Conservation (phyloP, 2,329 filamentous ascomycete species). For the Fusarium goolgardi region DNA sequence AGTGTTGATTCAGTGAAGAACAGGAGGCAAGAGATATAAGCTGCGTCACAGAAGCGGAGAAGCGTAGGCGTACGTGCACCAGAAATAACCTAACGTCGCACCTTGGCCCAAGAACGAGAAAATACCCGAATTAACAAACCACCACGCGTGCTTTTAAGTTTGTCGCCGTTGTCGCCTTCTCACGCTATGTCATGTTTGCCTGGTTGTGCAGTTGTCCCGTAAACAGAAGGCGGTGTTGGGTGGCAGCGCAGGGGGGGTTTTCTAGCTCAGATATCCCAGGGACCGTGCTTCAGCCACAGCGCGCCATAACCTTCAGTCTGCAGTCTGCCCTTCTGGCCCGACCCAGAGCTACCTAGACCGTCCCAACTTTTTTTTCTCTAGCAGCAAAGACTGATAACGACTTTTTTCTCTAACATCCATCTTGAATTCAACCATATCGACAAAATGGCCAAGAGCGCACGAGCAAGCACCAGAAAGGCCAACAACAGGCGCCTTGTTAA, state of each 20-base stretch:
- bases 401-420: constrained; percentile 23
- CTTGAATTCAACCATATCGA: constrained; percentile 19
- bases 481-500: constrained; percentile 86
- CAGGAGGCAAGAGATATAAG: constrained; percentile 6
- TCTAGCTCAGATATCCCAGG: background rate
- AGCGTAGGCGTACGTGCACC: background rate
- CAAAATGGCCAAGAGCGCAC: constrained; percentile 87
- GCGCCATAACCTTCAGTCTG: constrained; percentile 26
- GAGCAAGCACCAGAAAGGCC: constrained; percentile 81
- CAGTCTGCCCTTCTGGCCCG: constrained; percentile 11
- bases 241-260: constrained; percentile 35
- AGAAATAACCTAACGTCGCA: background rate
- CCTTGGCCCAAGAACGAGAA: background rate
- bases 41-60: constrained; percentile 13
- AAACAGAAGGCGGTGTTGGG: constrained; percentile 41
- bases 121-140: constrained; percentile 26
- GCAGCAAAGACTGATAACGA: constrained; percentile 32
- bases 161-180: constrained; percentile 24
- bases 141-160: constrained; percentile 29
- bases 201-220: constrained; percentile 17
- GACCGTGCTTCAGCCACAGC: constrained; percentile 27
- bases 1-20: constrained; percentile 4
- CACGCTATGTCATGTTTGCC: constrained; percentile 46
- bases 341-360: background rate
- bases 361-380: constrained; percentile 45